These are phyloP conservation scores for Uromyces viciae-fabae DNA, from an alignment of 1,284 basidiomycete species.

Conservation along the genomic window DNA sequence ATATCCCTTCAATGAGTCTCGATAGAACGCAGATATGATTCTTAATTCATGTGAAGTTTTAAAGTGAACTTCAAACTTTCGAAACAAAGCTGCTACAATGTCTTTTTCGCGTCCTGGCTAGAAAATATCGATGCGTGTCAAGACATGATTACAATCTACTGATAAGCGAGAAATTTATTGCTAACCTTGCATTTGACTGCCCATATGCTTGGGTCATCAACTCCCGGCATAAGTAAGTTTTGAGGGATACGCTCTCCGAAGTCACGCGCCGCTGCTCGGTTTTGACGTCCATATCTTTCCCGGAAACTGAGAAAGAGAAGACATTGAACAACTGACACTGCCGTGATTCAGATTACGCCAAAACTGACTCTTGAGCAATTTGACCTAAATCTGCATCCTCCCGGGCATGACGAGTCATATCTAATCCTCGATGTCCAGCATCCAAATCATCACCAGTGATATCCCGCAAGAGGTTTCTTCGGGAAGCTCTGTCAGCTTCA, in stretches of 20 bases:
- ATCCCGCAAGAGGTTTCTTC: slow-evolving; percentile 38
- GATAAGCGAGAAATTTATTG: too few species aligned
- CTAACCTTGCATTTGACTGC: slow-evolving; percentile 85
- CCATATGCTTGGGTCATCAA: slow-evolving; percentile 93
- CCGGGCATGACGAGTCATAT: slow-evolving; percentile 44
- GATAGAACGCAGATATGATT: slow-evolving; percentile 88
- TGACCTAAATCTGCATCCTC: slow-evolving; percentile 42
- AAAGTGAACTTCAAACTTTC: slow-evolving; percentile 77
- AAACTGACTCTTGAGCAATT: slow-evolving; percentile 46
- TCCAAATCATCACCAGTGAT: slow-evolving; percentile 34
- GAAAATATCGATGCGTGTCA: background rate
- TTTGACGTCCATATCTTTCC: slow-evolving; percentile 66
- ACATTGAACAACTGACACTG: too few species aligned
- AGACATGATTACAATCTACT: background rate
- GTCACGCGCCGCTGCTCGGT: slow-evolving; percentile 51
- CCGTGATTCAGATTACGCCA: too few species aligned
- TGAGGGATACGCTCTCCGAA: slow-evolving; percentile 80
- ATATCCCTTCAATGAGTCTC: slow-evolving; percentile 89
- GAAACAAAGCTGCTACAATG: slow-evolving; percentile 88
- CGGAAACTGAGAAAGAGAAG: slow-evolving; percentile 75
- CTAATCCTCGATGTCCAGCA: slow-evolving; percentile 41
- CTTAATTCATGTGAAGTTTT: slow-evolving; percentile 66
- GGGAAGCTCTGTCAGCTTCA: slow-evolving; percentile 29
- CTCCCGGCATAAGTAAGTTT: slow-evolving; percentile 90
- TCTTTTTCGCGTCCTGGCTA: slow-evolving; percentile 87